Conservation (phyloP, 2,329 filamentous ascomycete genomes). For the Blumeria graminis region DNA sequence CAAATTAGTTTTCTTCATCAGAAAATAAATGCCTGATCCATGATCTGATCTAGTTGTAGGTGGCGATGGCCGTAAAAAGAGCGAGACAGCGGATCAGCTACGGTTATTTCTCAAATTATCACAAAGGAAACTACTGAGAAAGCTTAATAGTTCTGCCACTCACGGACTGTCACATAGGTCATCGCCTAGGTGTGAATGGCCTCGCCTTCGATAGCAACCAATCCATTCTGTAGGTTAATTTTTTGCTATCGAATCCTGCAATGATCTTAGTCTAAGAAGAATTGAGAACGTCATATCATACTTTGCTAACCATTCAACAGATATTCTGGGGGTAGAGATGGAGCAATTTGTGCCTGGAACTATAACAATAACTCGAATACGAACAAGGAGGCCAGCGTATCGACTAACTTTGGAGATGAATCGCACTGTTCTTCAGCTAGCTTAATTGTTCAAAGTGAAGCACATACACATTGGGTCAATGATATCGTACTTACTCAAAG, state of each 20-base stretch:
- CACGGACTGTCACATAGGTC: slow-evolving; percentile 53
- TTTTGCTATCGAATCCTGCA: background rate
- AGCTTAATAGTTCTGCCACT: slow-evolving; percentile 37
- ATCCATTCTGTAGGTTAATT: slow-evolving; percentile 46
- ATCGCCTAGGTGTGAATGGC: slow-evolving; percentile 85
- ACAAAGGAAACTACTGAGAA: slow-evolving; percentile 4
- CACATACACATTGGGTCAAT: slow-evolving; percentile 60
- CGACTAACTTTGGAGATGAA: slow-evolving; percentile 15
- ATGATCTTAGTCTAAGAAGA: background rate
- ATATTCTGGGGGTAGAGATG: slow-evolving; percentile 89
- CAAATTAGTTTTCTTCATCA: too few species aligned
- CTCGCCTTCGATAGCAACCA: slow-evolving; percentile 65
- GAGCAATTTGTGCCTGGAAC: slow-evolving; percentile 90
- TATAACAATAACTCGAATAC: slow-evolving; percentile 42
- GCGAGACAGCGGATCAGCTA: slow-evolving; percentile 47
- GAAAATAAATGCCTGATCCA: too few species aligned
- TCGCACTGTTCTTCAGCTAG: slow-evolving; percentile 22
- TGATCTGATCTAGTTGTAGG: too few species aligned
- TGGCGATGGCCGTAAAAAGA: slow-evolving; percentile 23
- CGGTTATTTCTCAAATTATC: slow-evolving; percentile 21
- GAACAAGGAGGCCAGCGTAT: slow-evolving; percentile 10
- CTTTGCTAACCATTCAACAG: slow-evolving; percentile 22
- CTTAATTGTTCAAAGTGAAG: slow-evolving; percentile 38
- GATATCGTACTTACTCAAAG: slow-evolving; percentile 43
- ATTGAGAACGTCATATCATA: background rate